A percentile compares a stretch with the other conserved stretches of the same genome.
Conservation (phyloP, 73 alveolate genomes). For the Paramecium caudatum region DNA sequence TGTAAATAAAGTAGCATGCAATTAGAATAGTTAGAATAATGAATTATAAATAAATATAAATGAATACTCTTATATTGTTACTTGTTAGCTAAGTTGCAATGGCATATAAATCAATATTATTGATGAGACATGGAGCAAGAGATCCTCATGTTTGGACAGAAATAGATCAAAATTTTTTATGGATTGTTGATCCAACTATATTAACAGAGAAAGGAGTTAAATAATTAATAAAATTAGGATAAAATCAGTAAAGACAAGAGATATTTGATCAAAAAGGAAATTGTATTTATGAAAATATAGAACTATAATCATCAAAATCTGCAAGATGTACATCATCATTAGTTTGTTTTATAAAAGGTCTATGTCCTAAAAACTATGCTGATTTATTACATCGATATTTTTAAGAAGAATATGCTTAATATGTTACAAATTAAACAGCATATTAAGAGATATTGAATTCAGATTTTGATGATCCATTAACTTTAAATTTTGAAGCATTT, state of each 20-base stretch:
- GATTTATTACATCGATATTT: constrained; percentile 10
- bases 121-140: constrained; percentile 57
- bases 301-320: constrained; percentile 2
- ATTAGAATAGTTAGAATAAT: no score
- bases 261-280: constrained; percentile 21
- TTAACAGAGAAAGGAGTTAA: constrained; percentile 42
- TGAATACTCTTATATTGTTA: no score
- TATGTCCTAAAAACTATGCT: constrained; percentile 62
- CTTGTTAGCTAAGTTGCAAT: neutral
- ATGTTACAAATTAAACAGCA: constrained; percentile 17
- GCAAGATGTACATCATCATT: neutral
- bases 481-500: constrained; percentile 1
- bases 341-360: constrained; percentile 24
- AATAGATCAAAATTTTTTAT: constrained; percentile 6
- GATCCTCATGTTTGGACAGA: constrained; percentile 40
- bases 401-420: constrained; percentile 9
- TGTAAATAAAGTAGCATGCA: no score
- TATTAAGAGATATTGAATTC: constrained; percentile 19
- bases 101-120: neutral
- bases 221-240: neutral
- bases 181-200: constrained; percentile 26
- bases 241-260: neutral
- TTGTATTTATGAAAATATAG: constrained; percentile 20
- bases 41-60: no score
- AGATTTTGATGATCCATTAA: constrained; percentile 39